Base-by-base conservation (phyloP, 768 basidiomycete species). In the Lepiota venenata region DNA sequence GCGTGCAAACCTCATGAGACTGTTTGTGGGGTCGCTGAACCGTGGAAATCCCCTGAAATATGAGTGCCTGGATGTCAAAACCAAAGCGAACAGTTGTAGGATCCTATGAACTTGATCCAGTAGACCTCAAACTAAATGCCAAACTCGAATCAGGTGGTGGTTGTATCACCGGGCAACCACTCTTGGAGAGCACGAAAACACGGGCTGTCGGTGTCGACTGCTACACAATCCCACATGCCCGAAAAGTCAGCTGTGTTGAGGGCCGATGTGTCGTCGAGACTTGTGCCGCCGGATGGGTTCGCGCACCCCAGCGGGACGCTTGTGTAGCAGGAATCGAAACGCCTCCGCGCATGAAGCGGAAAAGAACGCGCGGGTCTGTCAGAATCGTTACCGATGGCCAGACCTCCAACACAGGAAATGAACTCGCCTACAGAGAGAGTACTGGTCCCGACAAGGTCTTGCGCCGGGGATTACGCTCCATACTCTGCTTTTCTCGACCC, bases 281-380 rank as follows among this genome's bases (percentile, higher is more conserved):
- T 16, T 72, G 70, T 59, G 58, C 57, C 21, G 52, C 60, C 11
- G 69, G 67, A 9, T 71, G 67, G 66, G 47, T 62, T 18, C 64
- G 64, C 6, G 63, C 60, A 45, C 20, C 55, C 3, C 48, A 59
- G 29, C 56, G 49, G 27, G 58, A 48, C 10, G 45, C 52, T 40
- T 74, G 71, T 56, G 47, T 61, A 37, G 51, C 51, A 20, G 32
- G 45, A 25, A n/a, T 52, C 15, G 40, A 49, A 2, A 32, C 44
- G 1, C 37, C 48, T 29, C 12, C 9, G 40, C 49, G 49, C 15
- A 35, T 39, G 36, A 60, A 58, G 29, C 62, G 59, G 48, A 55
- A 32, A 39, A 64, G 59, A 42, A 61, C 67, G 50, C 62, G 42
- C 22, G 66, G 61, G 47, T 55, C 22, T 15, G 39, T 63, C 5